Conservation (phyloP, 2,329 filamentous ascomycete species). For the Cladobotryum mycophilum region DNA sequence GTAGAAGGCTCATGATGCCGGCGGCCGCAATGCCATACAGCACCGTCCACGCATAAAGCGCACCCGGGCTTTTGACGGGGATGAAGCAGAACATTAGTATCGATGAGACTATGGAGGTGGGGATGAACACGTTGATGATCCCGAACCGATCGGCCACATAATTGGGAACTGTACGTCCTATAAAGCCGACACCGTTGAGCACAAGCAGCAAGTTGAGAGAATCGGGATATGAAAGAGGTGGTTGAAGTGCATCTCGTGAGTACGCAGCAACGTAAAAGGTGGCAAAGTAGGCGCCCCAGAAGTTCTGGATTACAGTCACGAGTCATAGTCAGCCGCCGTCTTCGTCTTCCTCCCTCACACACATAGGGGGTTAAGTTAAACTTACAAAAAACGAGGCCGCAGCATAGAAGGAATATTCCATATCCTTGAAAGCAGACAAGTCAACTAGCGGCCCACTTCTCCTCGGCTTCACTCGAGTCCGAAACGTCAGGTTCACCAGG, state of each 20-base stretch:
- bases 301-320: constrained; percentile 27
- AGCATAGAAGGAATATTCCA: constrained; percentile 37
- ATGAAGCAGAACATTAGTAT: constrained; percentile 52
- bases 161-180: constrained; percentile 53
- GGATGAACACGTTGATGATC: constrained; percentile 54
- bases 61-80: constrained; percentile 40
- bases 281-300: constrained; percentile 49
- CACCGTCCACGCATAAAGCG: constrained; percentile 55
- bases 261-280: constrained; percentile 54
- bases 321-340: neutral
- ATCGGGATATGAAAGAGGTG: constrained; percentile 36
- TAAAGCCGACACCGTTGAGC: constrained; percentile 55
- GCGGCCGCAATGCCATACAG: constrained; percentile 58
- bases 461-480: constrained; percentile 36
- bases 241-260: constrained; percentile 35
- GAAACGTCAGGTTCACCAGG: constrained; percentile 33
- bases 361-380: constrained; percentile 1
- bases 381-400: constrained; percentile 25
- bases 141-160: constrained; percentile 53
- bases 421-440: constrained; percentile 38
- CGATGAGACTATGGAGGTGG: constrained; percentile 36
- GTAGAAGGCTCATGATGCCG: constrained; percentile 59
- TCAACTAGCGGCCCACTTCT: constrained; percentile 38
- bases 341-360: too few relatives aligned
- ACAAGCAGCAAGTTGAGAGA: constrained; percentile 58